phyloP scores from a whole-genome alignment of 2,329 filamentous ascomycete genomes.

The Hymenoscyphus repandus region DNA sequence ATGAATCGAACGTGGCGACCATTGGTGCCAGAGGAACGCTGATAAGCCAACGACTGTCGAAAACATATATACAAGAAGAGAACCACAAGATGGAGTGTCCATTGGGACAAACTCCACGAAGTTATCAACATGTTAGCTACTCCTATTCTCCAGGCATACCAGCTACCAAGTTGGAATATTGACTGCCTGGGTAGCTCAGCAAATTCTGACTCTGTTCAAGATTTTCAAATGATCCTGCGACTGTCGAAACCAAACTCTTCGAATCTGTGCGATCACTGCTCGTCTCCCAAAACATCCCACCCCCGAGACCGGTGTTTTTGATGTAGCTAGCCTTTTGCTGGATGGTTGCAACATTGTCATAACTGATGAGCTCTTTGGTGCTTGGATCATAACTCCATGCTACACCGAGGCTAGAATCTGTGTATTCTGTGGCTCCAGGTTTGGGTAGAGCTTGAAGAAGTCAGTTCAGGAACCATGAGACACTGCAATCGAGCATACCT shows the following conservation, averaged over 20 bases:
- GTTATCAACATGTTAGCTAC: conserved; percentile 7
- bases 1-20: too few species aligned
- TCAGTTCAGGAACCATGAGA: not conserved
- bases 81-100: not conserved
- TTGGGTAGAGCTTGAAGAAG: conserved; percentile 55
- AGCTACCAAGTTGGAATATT: conserved; percentile 49
- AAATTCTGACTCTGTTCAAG: conserved; percentile 45
- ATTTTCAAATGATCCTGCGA: conserved; percentile 35
- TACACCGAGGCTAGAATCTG: conserved; percentile 54
- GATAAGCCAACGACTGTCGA: not conserved
- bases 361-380: conserved; percentile 62
- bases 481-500: too few species aligned
- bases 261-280: conserved; percentile 58
- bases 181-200: conserved; percentile 47
- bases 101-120: too few species aligned
- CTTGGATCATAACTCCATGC: conserved; percentile 65
- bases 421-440: conserved; percentile 49
- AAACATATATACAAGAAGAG: conserved; percentile 4
- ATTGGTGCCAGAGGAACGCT: not conserved
- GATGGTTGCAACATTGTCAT: conserved; percentile 59
- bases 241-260: conserved; percentile 54
- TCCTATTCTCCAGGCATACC: conserved; percentile 26
- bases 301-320: conserved; percentile 56
- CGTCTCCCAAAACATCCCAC: conserved; percentile 83
- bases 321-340: conserved; percentile 62